Percentiles rank a stretch among this genome's conserved stretches.
Evolutionary conservation across 805 yeast species (phyloP).

Genomic region (Suhomyces xylopsoci): DNA sequence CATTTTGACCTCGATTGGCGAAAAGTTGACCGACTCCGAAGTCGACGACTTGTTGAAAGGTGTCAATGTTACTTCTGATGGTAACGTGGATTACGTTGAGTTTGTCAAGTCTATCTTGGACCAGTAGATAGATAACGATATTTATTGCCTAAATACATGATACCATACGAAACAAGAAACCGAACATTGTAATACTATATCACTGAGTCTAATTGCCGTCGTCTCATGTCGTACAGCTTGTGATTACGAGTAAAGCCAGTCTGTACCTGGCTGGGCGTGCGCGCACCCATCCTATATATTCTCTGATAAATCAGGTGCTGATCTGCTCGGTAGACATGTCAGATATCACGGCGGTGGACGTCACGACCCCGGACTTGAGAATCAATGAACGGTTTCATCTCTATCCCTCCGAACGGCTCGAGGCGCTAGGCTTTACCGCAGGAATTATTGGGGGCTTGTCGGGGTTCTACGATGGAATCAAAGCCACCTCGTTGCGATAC

Average conservation of each 20-base stretch:
- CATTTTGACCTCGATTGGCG: constrained; percentile 93
- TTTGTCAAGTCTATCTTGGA: constrained; percentile 91
- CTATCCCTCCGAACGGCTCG: constrained; percentile 44
- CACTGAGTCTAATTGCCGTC: too few species aligned
- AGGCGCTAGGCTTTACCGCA: constrained; percentile 37
- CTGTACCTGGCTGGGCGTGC: background rate
- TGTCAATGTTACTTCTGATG: constrained; percentile 88
- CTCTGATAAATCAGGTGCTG: background rate
- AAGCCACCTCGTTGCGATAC: constrained; percentile 52
- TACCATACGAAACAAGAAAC: background rate
- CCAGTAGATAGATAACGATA: constrained; percentile 47
- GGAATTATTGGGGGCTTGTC: constrained; percentile 45
- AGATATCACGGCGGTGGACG: constrained; percentile 2
- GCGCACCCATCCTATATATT: background rate
- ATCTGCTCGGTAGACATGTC: background rate
- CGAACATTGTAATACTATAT: background rate
- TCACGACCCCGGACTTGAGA: constrained; percentile 5
- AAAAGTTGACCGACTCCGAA: constrained; percentile 83
- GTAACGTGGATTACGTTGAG: constrained; percentile 91
- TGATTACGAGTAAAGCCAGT: background rate
- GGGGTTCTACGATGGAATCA: constrained; percentile 63
- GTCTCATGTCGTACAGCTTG: too few species aligned
- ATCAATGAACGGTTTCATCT: constrained; percentile 48
- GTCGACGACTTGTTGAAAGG: constrained; percentile 96
- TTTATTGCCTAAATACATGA: background rate